Percentiles rank a stretch among this genome's conserved stretches.
phyloP scores from a whole-genome alignment of 2,329 filamentous ascomycete species.

The Neospermospora avenae region DNA sequence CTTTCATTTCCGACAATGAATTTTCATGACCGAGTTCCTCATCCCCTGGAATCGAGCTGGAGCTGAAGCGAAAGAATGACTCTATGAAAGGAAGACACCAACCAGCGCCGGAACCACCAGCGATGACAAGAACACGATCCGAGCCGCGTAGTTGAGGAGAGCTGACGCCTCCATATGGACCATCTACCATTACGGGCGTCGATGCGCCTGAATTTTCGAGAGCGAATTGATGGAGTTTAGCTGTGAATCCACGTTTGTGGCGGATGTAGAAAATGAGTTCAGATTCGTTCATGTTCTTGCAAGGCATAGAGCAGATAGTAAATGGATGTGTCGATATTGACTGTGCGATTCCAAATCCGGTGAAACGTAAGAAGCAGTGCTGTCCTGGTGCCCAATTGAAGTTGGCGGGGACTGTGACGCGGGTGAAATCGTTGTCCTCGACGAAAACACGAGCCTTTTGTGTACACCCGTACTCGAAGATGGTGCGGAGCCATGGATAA shows the following conservation, averaged over 20 bases:
- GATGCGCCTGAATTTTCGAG: not conserved
- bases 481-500: constrained; percentile 7
- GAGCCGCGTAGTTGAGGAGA: not conserved
- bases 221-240: not conserved
- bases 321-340: constrained; percentile 1
- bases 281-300: not conserved
- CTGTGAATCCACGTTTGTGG: not conserved
- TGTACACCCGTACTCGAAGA: constrained; percentile 1
- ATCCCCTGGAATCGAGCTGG: not conserved
- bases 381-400: constrained; percentile 7
- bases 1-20: not conserved
- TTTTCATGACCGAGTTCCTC: not conserved
- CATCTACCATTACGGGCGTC: not conserved
- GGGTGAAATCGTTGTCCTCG: not conserved
- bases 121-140: not conserved
- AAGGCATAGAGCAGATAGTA: constrained; percentile 9
- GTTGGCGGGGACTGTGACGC: constrained; percentile 5
- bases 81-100: not conserved
- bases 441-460: constrained; percentile 2
- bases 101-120: not conserved
- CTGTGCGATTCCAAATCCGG: not conserved
- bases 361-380: constrained; percentile 11
- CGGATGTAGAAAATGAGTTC: constrained; percentile 8
- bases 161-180: not conserved
- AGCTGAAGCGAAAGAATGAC: not conserved